These are phyloP conservation scores for Linum trigynum DNA, from an alignment of 345 rosid genomes.

Conservation along the genomic window DNA sequence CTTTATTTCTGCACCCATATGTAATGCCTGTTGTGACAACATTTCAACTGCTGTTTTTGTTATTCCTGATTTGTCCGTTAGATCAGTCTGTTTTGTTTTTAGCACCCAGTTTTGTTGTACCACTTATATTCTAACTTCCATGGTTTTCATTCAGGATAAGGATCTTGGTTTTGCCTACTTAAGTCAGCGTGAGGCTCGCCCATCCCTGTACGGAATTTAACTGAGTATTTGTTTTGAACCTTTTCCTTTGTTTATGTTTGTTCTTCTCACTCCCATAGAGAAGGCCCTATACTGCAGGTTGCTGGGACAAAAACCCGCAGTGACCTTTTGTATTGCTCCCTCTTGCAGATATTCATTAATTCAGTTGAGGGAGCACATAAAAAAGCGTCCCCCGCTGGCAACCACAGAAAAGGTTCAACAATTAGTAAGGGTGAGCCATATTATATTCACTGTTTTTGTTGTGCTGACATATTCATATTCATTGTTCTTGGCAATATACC, in stretches of 20 bases:
- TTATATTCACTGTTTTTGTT: not conserved
- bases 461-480: not conserved
- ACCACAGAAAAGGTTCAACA: conserved; percentile 93
- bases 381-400: conserved; percentile 95
- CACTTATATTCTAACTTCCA: conserved; percentile 7
- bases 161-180: conserved; percentile 88
- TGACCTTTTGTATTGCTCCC: conserved; percentile 1
- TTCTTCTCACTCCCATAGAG: not conserved
- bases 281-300: not conserved
- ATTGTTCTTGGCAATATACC: conserved; percentile 2
- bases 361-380: conserved; percentile 87
- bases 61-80: no score
- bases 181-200: conserved; percentile 82
- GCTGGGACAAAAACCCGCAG: no score
- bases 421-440: conserved; percentile 70
- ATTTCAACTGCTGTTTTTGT: no score
- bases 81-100: no score
- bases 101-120: not conserved
- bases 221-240: conserved; percentile 11
- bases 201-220: conserved; percentile 62
- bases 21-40: not conserved
- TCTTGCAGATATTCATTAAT: conserved; percentile 58
- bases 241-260: conserved; percentile 11
- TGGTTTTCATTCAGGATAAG: conserved; percentile 46
- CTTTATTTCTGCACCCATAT: not conserved